Percentiles rank a stretch among this genome's conserved stretches.
These are phyloP conservation scores for Ceratobasidium papillatum DNA, from an alignment of 1,284 basidiomycete genomes.

Conservation along the genomic window DNA sequence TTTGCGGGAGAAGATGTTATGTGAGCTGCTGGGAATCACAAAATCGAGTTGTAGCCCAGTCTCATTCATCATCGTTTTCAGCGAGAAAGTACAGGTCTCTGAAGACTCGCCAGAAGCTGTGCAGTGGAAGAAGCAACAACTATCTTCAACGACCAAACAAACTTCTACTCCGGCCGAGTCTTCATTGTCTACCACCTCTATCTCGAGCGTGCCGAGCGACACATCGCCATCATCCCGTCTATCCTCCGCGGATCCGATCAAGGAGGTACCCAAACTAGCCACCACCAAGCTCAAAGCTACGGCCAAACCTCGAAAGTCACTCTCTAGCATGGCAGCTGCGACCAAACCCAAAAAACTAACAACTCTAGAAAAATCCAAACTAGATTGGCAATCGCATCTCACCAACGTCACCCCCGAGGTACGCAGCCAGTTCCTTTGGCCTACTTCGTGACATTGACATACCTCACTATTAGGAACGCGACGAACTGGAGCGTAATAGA, in stretches of 20 bases:
- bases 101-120: slow-evolving; percentile 76
- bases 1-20: slow-evolving; percentile 77
- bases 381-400: slow-evolving; percentile 82
- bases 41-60: background rate
- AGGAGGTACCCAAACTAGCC: background rate
- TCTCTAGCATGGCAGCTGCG: slow-evolving; percentile 22
- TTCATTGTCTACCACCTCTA: background rate
- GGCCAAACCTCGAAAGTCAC: slow-evolving; percentile 23
- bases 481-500: slow-evolving; percentile 76
- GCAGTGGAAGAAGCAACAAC: slow-evolving; percentile 61
- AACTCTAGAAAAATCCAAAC: slow-evolving; percentile 80
- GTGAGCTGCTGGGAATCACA: slow-evolving; percentile 57
- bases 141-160: background rate
- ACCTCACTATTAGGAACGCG: slow-evolving; percentile 55
- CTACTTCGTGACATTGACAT: background rate
- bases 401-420: slow-evolving; percentile 50
- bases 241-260: background rate
- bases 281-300: slow-evolving; percentile 1
- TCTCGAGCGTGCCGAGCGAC: background rate
- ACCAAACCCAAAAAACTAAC: slow-evolving; percentile 74
- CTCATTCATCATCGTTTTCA: slow-evolving; percentile 49
- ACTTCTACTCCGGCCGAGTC: background rate
- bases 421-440: slow-evolving; percentile 45
- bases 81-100: slow-evolving; percentile 74
- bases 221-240: background rate